Conservation (phyloP, 2,329 filamentous ascomycete genomes). For the Myriosclerotinia duriaeana region DNA sequence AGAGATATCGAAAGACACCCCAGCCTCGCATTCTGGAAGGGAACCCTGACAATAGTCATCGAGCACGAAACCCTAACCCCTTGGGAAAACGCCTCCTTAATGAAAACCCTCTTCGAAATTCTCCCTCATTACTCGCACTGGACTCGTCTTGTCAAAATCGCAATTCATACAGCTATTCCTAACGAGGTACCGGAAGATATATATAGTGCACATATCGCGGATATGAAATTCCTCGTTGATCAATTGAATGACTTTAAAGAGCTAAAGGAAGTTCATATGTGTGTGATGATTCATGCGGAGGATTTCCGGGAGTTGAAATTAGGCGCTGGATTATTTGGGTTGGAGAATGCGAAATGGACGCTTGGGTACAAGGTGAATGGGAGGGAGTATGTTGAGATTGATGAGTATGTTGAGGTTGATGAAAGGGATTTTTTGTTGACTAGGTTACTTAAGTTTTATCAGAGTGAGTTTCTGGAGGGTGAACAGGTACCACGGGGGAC, state of each 20-base stretch:
- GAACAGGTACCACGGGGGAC: no score
- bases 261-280: background rate
- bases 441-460: background rate
- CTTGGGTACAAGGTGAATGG: background rate
- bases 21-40: background rate
- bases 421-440: no score
- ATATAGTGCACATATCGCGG: background rate
- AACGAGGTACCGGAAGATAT: background rate
- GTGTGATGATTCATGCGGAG: background rate
- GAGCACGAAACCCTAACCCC: background rate
- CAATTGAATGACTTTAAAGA: background rate
- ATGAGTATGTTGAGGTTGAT: background rate
- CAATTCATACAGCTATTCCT: background rate
- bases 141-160: background rate
- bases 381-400: background rate
- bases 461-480: background rate
- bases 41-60: background rate
- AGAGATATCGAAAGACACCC: background rate
- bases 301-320: background rate
- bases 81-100: background rate
- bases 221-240: background rate
- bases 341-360: accelerated
- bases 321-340: background rate
- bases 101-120: background rate
- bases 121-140: constrained; percentile 2